Evolutionary conservation across 352 stramenopile genomes (phyloP).

Genomic region (Phytophthora sojae): DNA sequence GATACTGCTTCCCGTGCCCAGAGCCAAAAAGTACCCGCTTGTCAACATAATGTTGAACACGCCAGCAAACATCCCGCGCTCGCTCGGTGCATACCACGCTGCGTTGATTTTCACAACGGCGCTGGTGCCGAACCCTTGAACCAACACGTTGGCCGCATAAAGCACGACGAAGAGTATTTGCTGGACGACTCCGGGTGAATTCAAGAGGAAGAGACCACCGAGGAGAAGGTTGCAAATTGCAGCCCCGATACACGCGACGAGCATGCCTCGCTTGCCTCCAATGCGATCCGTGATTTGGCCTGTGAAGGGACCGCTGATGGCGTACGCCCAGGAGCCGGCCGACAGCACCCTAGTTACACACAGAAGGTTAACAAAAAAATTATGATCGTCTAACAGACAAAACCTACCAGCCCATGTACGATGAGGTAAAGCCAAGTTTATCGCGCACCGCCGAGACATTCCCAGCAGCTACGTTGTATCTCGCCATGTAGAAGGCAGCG

Average conservation of each 20-base stretch:
- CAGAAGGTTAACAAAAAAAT: background rate
- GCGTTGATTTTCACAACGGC: conserved; percentile 81
- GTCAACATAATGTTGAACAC: conserved; percentile 83
- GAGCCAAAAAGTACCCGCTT: conserved; percentile 66
- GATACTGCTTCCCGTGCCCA: conserved; percentile 63
- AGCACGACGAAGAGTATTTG: conserved; percentile 57
- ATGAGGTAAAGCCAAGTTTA: conserved; percentile 54
- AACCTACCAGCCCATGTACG: conserved; percentile 68
- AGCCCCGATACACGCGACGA: conserved; percentile 59
- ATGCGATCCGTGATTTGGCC: conserved; percentile 71
- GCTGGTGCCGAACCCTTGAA: conserved; percentile 74
- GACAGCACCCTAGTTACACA: conserved; percentile 50
- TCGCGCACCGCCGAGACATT: conserved; percentile 63
- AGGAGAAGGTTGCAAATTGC: conserved; percentile 65
- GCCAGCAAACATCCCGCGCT: conserved; percentile 66
- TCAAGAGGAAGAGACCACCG: conserved; percentile 51
- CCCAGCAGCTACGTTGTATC: conserved; percentile 79
- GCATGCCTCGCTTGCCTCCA: conserved; percentile 66
- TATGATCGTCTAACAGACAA: background rate
- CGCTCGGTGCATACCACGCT: conserved; percentile 61
- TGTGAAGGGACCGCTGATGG: conserved; percentile 59
- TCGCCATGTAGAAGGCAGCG: conserved; percentile 82
- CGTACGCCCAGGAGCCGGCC: conserved; percentile 66
- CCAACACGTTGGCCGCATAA: conserved; percentile 64
- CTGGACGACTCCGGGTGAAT: conserved; percentile 34